Conservation (phyloP, 768 basidiomycete genomes). For the Lactarius deliciosus region DNA sequence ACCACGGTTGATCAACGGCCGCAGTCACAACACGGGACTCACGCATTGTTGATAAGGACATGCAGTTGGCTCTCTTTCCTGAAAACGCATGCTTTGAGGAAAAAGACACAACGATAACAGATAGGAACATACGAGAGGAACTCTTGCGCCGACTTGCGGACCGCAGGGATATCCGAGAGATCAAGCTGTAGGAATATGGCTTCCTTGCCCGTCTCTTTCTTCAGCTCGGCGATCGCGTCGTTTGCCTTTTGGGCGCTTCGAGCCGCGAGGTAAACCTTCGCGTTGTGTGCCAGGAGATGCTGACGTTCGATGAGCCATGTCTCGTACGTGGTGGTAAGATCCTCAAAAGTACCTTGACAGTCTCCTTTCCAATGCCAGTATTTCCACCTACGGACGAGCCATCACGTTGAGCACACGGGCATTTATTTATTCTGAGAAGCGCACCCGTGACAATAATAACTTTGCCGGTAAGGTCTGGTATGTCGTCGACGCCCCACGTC, state of each 20-base stretch:
- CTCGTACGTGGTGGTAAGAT: neutral
- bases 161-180: constrained; percentile 39
- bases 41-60: constrained; percentile 54
- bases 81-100: neutral
- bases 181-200: constrained; percentile 48
- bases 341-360: constrained; percentile 46
- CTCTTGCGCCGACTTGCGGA: constrained; percentile 43
- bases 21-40: constrained; percentile 28
- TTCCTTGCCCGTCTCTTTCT: constrained; percentile 43
- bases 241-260: constrained; percentile 47
- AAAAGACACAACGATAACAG: constrained; percentile 16
- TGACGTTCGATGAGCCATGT: constrained; percentile 29
- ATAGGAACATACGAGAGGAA: constrained; percentile 37
- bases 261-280: constrained; percentile 63
- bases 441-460: neutral
- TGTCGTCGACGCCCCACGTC: constrained; percentile 42
- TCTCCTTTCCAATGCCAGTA: constrained; percentile 58
- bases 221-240: constrained; percentile 53
- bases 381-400: constrained; percentile 36
- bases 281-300: constrained; percentile 58
- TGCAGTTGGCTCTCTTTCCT: constrained; percentile 50
- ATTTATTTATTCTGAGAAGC: constrained; percentile 45
- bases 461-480: neutral
- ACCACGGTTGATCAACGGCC: neutral
- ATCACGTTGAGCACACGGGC: constrained; percentile 22